Evolutionary conservation across 306 rosid species (phyloP).

Genomic region (Alnus rubra): DNA sequence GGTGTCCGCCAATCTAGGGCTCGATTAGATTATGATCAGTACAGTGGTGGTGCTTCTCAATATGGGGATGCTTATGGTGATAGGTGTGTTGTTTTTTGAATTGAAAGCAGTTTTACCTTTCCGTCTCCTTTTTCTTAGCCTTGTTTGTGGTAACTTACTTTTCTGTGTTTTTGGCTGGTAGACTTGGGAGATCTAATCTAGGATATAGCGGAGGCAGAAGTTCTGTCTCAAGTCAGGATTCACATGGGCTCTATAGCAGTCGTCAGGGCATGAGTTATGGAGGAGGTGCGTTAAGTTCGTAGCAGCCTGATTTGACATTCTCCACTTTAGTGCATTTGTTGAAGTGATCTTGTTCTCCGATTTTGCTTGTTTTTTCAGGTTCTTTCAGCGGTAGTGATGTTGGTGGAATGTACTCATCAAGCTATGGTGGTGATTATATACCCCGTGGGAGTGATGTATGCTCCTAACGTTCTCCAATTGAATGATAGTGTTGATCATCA

Average conservation of each 20-base stretch:
- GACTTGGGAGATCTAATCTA: constrained; percentile 71
- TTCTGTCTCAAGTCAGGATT: constrained; percentile 64
- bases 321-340: constrained; percentile 10
- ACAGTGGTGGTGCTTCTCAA: constrained; percentile 65
- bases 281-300: constrained; percentile 49
- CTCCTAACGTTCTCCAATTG: constrained; percentile 16
- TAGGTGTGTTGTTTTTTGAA: constrained; percentile 49
- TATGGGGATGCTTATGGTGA: constrained; percentile 82
- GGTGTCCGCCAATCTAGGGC: constrained; percentile 83
- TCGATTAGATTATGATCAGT: constrained; percentile 76
- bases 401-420: constrained; percentile 81
- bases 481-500: constrained; percentile 6
- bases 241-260: constrained; percentile 72
- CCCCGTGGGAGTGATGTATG: constrained; percentile 89
- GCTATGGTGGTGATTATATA: constrained; percentile 73
- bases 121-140: background rate
- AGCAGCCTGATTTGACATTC: constrained; percentile 16
- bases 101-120: constrained; percentile 5
- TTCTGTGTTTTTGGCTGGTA: constrained; percentile 32
- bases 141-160: constrained; percentile 8
- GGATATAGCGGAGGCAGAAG: constrained; percentile 74
- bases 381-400: constrained; percentile 64
- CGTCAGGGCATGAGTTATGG: constrained; percentile 61
- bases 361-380: constrained; percentile 47
- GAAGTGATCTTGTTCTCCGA: constrained; percentile 6